A percentile compares a stretch with the other conserved stretches of the same genome.
These are phyloP conservation scores for Clathrospora elynae DNA, from an alignment of 2,329 filamentous ascomycete species.

Conservation along the genomic window DNA sequence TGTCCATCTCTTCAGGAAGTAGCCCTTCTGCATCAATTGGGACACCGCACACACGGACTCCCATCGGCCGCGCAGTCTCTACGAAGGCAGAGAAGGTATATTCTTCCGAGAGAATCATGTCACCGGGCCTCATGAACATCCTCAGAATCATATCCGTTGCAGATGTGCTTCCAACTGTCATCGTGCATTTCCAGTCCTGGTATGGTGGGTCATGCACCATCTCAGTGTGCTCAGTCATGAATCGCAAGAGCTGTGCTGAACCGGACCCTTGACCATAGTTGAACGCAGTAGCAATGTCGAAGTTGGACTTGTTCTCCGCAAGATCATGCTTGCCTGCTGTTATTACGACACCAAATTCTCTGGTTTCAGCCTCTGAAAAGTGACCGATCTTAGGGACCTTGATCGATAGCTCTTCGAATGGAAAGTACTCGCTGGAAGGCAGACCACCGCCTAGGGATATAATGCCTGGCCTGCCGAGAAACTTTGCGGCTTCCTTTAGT, in stretches of 20 bases:
- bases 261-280: slow-evolving; percentile 93
- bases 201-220: slow-evolving; percentile 87
- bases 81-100: slow-evolving; percentile 85
- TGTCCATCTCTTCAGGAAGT: slow-evolving; percentile 65
- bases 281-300: slow-evolving; percentile 83
- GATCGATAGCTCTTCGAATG: slow-evolving; percentile 78
- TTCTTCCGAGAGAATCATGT: slow-evolving; percentile 83
- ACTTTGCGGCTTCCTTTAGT: slow-evolving; percentile 81
- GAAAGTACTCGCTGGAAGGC: slow-evolving; percentile 88
- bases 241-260: slow-evolving; percentile 84
- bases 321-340: slow-evolving; percentile 85
- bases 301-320: slow-evolving; percentile 63
- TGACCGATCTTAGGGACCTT: slow-evolving; percentile 71
- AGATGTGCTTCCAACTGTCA: slow-evolving; percentile 85
- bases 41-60: slow-evolving; percentile 64
- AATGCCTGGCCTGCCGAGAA: slow-evolving; percentile 78
- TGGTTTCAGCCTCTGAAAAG: slow-evolving; percentile 72
- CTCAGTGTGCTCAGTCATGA: slow-evolving; percentile 93
- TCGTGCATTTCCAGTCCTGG: slow-evolving; percentile 82
- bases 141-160: slow-evolving; percentile 82
- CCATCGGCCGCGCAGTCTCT: slow-evolving; percentile 68
- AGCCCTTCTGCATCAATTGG: slow-evolving; percentile 71
- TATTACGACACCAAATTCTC: slow-evolving; percentile 63
- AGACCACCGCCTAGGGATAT: slow-evolving; percentile 93
- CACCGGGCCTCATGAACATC: slow-evolving; percentile 76